Conservation (phyloP, 129 eudicot species). For the Mikania micrantha region DNA sequence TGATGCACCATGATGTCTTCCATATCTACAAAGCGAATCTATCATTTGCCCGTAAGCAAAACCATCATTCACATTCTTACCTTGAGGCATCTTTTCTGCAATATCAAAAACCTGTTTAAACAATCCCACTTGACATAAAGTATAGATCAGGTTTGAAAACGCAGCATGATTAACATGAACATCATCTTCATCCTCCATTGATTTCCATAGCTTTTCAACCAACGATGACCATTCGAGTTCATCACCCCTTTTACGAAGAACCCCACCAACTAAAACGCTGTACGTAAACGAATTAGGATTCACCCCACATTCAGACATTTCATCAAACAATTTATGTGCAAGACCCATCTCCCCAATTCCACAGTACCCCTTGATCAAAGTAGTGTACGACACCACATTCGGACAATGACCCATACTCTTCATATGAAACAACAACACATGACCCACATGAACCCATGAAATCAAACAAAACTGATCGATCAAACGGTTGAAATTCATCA, state of each 20-base stretch:
- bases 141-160: constrained; percentile 52
- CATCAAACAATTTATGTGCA: constrained; percentile 70
- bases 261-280: constrained; percentile 58
- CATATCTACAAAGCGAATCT: constrained; percentile 65
- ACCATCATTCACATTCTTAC: constrained; percentile 43
- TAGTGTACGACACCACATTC: constrained; percentile 60
- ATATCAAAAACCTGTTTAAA: constrained; percentile 51
- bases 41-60: constrained; percentile 80
- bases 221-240: constrained; percentile 29
- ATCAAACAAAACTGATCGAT: constrained; percentile 51
- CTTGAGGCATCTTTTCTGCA: constrained; percentile 65
- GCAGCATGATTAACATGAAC: constrained; percentile 61
- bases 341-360: constrained; percentile 37
- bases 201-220: constrained; percentile 52
- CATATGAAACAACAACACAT: constrained; percentile 51
- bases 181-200: constrained; percentile 38
- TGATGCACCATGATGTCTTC: constrained; percentile 75
- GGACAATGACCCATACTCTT: constrained; percentile 55
- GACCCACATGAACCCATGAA: constrained; percentile 29
- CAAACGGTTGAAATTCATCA: constrained; percentile 73
- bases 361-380: constrained; percentile 68
- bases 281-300: constrained; percentile 52
- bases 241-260: constrained; percentile 30
- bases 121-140: constrained; percentile 60
- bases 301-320: constrained; percentile 60